Conservation (phyloP, 2,329 filamentous ascomycete species). For the Tolypocladium ovalisporum region DNA sequence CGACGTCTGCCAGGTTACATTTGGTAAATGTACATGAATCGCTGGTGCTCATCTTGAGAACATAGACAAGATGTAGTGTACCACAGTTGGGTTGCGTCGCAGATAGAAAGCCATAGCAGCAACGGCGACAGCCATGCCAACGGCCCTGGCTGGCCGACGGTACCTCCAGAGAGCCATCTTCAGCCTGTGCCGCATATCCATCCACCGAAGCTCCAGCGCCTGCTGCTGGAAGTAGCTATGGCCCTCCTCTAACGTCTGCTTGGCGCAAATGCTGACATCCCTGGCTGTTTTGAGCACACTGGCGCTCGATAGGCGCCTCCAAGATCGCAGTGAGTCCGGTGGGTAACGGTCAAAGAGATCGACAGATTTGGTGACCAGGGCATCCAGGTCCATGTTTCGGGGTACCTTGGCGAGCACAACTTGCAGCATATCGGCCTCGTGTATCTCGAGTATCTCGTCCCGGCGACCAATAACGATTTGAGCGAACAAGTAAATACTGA, state of each 20-base stretch:
- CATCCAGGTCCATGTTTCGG: constrained; percentile 67
- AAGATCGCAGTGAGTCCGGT: constrained; percentile 60
- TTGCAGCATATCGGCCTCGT: constrained; percentile 89
- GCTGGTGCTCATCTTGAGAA: constrained; percentile 9
- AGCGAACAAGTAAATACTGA: constrained; percentile 85
- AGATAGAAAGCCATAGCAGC: constrained; percentile 60
- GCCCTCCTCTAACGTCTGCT: constrained; percentile 56
- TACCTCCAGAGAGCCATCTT: constrained; percentile 46
- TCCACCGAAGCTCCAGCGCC: constrained; percentile 56
- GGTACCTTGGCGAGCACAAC: constrained; percentile 81
- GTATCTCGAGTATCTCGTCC: constrained; percentile 78
- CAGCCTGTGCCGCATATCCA: constrained; percentile 34
- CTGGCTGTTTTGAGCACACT: constrained; percentile 82
- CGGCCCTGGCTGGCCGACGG: constrained; percentile 49
- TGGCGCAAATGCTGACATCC: constrained; percentile 33
- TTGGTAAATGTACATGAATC: background rate
- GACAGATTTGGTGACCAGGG: constrained; percentile 56
- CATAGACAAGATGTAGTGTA: constrained; percentile 15
- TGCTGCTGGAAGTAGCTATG: constrained; percentile 59
- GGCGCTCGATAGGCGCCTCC: constrained; percentile 58
- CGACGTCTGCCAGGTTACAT: background rate
- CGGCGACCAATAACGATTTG: constrained; percentile 74
- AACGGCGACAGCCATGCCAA: constrained; percentile 55
- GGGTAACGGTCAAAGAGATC: constrained; percentile 55
- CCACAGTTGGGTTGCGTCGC: constrained; percentile 31